Conservation (phyloP, 805 yeast genomes). For the Danielia reshetovae region DNA sequence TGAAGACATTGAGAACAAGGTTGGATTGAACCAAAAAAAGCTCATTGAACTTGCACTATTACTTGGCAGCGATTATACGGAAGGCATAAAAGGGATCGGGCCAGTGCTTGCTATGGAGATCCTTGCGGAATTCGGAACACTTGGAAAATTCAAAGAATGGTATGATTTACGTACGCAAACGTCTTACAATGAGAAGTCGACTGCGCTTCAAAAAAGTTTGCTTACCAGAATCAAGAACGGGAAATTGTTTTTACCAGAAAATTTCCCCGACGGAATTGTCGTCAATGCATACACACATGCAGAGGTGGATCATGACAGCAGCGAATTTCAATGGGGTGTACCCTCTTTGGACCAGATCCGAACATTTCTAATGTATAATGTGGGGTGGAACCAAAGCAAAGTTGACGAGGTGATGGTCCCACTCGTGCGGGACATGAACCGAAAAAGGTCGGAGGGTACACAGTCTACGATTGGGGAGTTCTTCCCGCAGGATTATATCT, state of each 20-base stretch:
- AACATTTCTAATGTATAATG: slow-evolving; percentile 58
- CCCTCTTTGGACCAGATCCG: slow-evolving; percentile 83
- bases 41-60: slow-evolving; percentile 79
- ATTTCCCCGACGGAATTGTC: slow-evolving; percentile 70
- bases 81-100: slow-evolving; percentile 89
- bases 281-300: slow-evolving; percentile 74
- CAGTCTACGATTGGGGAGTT: slow-evolving; percentile 65
- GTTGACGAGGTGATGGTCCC: slow-evolving; percentile 86
- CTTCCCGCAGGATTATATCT: slow-evolving; percentile 56
- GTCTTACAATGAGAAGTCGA: slow-evolving; percentile 37
- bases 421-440: slow-evolving; percentile 73
- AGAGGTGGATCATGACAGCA: slow-evolving; percentile 76
- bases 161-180: slow-evolving; percentile 49
- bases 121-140: slow-evolving; percentile 70
- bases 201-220: slow-evolving; percentile 54
- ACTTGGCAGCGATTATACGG: slow-evolving; percentile 93
- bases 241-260: slow-evolving; percentile 52
- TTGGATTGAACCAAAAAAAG: slow-evolving; percentile 61
- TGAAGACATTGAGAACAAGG: slow-evolving; percentile 52
- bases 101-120: slow-evolving; percentile 91
- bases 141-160: slow-evolving; percentile 46
- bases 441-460: slow-evolving; percentile 48
- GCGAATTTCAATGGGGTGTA: slow-evolving; percentile 82
- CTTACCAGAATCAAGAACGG: slow-evolving; percentile 50
- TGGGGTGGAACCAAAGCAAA: slow-evolving; percentile 75